A percentile compares a stretch with the other conserved stretches of the same genome.
These are phyloP conservation scores for Macrophomina pseudophaseolina DNA, from an alignment of 2,329 filamentous ascomycete species.

Conservation along the genomic window DNA sequence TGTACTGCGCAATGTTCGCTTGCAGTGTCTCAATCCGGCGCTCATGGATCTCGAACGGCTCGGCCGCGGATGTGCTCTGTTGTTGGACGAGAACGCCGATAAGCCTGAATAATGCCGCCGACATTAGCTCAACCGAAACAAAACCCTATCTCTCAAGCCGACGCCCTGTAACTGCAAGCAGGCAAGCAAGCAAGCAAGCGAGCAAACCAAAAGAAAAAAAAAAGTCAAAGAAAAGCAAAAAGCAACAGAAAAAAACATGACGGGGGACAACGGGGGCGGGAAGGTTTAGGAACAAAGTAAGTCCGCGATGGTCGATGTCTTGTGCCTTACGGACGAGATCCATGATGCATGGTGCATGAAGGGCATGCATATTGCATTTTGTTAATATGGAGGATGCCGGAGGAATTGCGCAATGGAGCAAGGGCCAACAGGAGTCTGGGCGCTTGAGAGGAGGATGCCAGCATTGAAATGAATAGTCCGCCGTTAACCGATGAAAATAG, in stretches of 20 bases:
- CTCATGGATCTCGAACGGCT: constrained; percentile 16
- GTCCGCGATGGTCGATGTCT: not conserved
- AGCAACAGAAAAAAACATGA: not conserved
- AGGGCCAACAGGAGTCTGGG: not conserved
- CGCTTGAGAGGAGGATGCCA: not conserved
- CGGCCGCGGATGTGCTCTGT: constrained; percentile 9
- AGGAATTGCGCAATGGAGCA: constrained; percentile 1
- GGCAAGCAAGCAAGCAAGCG: not conserved
- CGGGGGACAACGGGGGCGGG: not conserved
- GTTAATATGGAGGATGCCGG: constrained; percentile 2
- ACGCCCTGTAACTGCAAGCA: not conserved
- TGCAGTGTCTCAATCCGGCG: constrained; percentile 22
- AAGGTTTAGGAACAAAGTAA: not conserved
- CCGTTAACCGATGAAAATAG: constrained; percentile 12
- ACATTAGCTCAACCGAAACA: constrained; percentile 1
- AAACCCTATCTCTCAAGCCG: not conserved
- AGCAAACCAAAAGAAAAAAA: not conserved
- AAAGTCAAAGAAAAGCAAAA: not conserved
- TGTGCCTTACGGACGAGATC: not conserved
- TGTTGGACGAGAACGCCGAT: constrained; percentile 11
- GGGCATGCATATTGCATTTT: constrained; percentile 4
- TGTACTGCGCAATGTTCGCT: constrained; percentile 9
- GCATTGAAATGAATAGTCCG: not conserved
- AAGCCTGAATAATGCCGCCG: not conserved
- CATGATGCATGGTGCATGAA: not conserved